Conservation (phyloP, 495 filamentous ascomycete species). For the Coniosporium apollinis region DNA sequence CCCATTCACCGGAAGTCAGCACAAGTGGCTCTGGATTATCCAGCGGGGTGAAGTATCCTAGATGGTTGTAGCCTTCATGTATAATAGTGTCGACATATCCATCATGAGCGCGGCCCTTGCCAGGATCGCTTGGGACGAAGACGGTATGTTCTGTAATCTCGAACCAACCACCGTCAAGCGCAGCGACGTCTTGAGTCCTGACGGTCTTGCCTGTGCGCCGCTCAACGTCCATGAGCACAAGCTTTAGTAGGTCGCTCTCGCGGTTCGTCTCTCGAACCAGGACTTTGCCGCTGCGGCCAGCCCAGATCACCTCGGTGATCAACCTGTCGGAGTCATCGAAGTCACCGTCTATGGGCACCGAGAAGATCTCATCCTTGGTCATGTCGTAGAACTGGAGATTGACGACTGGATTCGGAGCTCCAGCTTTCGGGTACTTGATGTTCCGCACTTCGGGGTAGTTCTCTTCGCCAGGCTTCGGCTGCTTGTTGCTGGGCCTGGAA, state of each 20-base stretch:
- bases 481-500: conserved; percentile 63
- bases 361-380: conserved; percentile 59
- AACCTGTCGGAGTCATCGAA: conserved; percentile 70
- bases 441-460: conserved; percentile 76
- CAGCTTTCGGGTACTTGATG: conserved; percentile 97
- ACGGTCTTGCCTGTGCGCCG: conserved; percentile 63
- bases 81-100: conserved; percentile 91
- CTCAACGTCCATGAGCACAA: conserved; percentile 71
- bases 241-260: conserved; percentile 76
- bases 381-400: conserved; percentile 80
- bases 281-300: conserved; percentile 50
- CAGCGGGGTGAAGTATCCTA: conserved; percentile 87
- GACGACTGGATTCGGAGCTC: conserved; percentile 82
- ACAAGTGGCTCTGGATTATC: conserved; percentile 64
- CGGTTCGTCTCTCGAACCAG: conserved; percentile 84
- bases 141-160: conserved; percentile 77
- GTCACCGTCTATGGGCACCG: conserved; percentile 56
- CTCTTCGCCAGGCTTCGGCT: conserved; percentile 57
- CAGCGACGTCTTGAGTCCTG: conserved; percentile 56
- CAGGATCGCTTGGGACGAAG: conserved; percentile 71
- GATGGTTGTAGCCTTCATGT: conserved; percentile 71
- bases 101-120: conserved; percentile 58
- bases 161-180: conserved; percentile 90
- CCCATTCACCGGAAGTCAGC: conserved; percentile 82
- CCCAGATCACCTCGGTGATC: conserved; percentile 90